Conservation (phyloP, 2,329 filamentous ascomycete species). For the Pseudogymnoascus sp. region DNA sequence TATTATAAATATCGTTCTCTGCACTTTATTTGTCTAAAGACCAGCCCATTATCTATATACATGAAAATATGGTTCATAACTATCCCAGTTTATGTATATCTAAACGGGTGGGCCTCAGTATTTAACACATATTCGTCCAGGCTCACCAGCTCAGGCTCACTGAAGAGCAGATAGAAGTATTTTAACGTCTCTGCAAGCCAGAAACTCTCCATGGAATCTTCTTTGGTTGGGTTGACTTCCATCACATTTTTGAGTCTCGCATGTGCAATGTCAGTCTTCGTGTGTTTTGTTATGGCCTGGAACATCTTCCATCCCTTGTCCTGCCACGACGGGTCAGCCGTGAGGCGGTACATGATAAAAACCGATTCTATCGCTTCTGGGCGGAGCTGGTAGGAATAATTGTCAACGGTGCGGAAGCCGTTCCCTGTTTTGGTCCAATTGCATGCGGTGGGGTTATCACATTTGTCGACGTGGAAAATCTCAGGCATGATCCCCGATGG, state of each 20-base stretch:
- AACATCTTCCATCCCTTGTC: constrained; percentile 43
- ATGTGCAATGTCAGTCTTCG: constrained; percentile 34
- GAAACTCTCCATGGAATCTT: constrained; percentile 49
- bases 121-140: constrained; percentile 51
- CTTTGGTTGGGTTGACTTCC: constrained; percentile 18
- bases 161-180: constrained; percentile 48
- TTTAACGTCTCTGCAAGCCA: constrained; percentile 56
- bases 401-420: constrained; percentile 12
- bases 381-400: constrained; percentile 39
- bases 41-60: not conserved
- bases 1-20: not conserved
- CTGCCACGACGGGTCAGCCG: constrained; percentile 26
- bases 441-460: constrained; percentile 18
- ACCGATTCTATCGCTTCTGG: constrained; percentile 61
- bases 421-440: constrained; percentile 17
- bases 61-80: not conserved
- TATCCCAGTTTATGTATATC: constrained; percentile 10
- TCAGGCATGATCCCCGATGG: constrained; percentile 55
- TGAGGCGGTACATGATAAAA: constrained; percentile 45
- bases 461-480: constrained; percentile 33
- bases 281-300: constrained; percentile 34
- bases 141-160: constrained; percentile 42
- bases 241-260: constrained; percentile 35
- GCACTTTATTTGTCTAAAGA: not conserved
- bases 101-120: constrained; percentile 26